These are phyloP conservation scores for Lumnitzera racemosa DNA, from an alignment of 345 rosid genomes.

Conservation along the genomic window DNA sequence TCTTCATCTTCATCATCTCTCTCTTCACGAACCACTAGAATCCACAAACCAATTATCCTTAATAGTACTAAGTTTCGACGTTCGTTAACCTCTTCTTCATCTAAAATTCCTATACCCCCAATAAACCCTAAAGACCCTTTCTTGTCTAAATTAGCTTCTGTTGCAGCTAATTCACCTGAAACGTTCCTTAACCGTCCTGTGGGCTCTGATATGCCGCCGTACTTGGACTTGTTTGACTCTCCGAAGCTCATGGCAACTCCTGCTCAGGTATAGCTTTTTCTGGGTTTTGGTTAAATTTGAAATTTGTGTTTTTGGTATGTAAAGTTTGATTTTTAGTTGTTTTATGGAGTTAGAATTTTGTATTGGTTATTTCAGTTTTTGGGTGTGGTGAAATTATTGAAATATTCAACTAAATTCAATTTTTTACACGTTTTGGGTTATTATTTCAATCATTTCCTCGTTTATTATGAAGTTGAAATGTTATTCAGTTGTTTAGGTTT, in stretches of 20 bases:
- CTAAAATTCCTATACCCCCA: slow-evolving; percentile 62
- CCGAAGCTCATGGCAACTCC: slow-evolving; percentile 81
- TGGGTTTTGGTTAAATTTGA: too few relatives aligned
- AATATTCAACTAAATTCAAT: too few relatives aligned
- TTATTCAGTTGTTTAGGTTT: too few relatives aligned
- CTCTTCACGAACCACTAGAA: slow-evolving; percentile 20
- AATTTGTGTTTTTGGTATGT: too few relatives aligned
- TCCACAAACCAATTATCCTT: too few relatives aligned
- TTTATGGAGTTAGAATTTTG: neutral
- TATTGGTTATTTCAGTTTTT: neutral
- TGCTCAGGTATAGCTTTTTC: slow-evolving; percentile 38
- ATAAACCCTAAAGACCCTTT: slow-evolving; percentile 76
- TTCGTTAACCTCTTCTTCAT: slow-evolving; percentile 30
- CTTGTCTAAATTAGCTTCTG: slow-evolving; percentile 49
- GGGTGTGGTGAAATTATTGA: too few relatives aligned
- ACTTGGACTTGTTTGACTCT: slow-evolving; percentile 61
- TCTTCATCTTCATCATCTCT: slow-evolving; percentile 21
- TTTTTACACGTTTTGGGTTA: too few relatives aligned
- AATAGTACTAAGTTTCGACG: too few relatives aligned
- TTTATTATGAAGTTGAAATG: too few relatives aligned
- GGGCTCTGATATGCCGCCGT: slow-evolving; percentile 53
- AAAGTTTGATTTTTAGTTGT: neutral
- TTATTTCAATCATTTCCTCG: too few relatives aligned
- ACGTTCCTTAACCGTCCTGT: slow-evolving; percentile 37
- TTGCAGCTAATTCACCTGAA: slow-evolving; percentile 56